Base-by-base conservation (phyloP, 306 rosid genomes). In the Sicyos edulis region DNA sequence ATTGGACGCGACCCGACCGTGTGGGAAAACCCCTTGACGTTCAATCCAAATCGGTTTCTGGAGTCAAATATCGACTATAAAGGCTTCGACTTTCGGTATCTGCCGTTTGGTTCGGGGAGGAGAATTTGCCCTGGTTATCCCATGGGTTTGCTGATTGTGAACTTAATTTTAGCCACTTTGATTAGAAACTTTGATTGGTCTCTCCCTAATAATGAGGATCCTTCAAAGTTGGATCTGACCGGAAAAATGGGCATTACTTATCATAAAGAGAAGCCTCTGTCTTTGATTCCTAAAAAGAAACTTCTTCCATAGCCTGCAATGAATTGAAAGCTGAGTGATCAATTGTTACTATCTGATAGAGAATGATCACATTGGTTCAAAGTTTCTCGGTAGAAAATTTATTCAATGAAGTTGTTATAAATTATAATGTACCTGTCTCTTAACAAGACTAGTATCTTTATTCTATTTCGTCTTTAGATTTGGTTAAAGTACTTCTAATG, bases 61-160 rank as follows among this genome's bases (percentile, higher is more conserved):
- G 42, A 22, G 13, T 57, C 72, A 2, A 50, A 72, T 19, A 6
- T 74, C 53, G 81, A 81, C 20, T 77, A 50, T 44, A 77, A 74
- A 71, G 84, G 82, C 8, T 64, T 56, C 14, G 76, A 74, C 51
- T 81, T 65, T 40, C 74, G 78, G 58, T 78, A 40, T 58, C 20
- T 81, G 3, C 77, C 82, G 1, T 77, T 81, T 15, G 78, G 82
- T 5, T 34, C 76, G 0, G 82, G 84, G 55, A 78, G 81, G 69
- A 77, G 84, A 51, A 70, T 78, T 1, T 81, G 66, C 26, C 84
- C 81, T 7, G 84, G 84, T 15, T 3, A 77, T 56, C 71, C 79
- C 10, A 58, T 81, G 79, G 84, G 79, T 71, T 10, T 57, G 0
- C 56, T 15, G 50, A 54, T 42, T 10, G 72, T 78, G 24, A 37